These are phyloP conservation scores for Emmonsiellopsis sp. DNA, from an alignment of 2,329 filamentous ascomycete species.

Conservation along the genomic window DNA sequence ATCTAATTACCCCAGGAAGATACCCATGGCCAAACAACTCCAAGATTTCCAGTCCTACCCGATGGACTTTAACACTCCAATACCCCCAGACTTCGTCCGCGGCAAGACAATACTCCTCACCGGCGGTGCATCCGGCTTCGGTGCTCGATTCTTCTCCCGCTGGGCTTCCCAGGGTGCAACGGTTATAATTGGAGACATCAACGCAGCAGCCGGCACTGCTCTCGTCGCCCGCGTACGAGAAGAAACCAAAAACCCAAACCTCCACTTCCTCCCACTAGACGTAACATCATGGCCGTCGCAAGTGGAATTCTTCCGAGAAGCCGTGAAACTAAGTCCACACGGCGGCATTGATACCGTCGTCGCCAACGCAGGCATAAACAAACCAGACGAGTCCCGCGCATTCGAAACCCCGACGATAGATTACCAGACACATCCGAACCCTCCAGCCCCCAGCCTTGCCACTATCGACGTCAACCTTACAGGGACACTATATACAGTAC, in stretches of 20 bases:
- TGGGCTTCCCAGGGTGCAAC: constrained; percentile 51
- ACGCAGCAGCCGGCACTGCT: constrained; percentile 43
- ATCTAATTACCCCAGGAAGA: neutral
- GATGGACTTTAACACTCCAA: constrained; percentile 3
- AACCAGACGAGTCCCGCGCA: constrained; percentile 21
- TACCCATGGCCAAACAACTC: neutral
- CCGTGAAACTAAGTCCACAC: constrained; percentile 44
- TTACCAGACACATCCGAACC: constrained; percentile 26
- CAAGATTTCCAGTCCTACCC: neutral
- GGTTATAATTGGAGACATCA: constrained; percentile 56
- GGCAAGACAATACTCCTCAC: constrained; percentile 54
- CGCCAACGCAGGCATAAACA: constrained; percentile 57
- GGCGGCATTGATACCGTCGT: constrained; percentile 55
- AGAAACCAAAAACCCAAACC: constrained; percentile 51
- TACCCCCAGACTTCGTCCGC: constrained; percentile 6
- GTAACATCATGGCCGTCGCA: constrained; percentile 59
- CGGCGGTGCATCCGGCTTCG: constrained; percentile 54
- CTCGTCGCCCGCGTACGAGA: constrained; percentile 49
- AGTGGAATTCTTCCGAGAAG: constrained; percentile 53
- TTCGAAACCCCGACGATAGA: constrained; percentile 40
- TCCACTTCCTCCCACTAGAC: constrained; percentile 46
- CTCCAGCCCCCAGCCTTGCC: constrained; percentile 42
- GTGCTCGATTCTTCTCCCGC: constrained; percentile 44
- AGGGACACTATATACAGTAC: constrained; percentile 56
- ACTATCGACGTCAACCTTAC: constrained; percentile 55